Evolutionary conservation across 805 yeast genomes (phyloP).

Genomic region (Torulaspora microellipsoides): DNA sequence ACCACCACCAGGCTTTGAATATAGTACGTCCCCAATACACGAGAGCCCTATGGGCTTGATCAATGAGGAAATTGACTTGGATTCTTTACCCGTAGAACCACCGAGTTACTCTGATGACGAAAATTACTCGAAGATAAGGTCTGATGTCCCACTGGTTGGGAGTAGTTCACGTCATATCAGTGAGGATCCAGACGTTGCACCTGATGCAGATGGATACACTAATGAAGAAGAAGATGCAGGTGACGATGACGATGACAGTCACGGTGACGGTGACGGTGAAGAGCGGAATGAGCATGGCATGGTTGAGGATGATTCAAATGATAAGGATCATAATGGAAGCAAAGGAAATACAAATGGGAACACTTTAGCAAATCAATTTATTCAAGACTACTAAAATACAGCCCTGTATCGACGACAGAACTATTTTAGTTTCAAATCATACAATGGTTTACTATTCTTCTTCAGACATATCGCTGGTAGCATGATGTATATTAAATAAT

Average conservation of each 20-base stretch:
- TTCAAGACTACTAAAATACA: slow-evolving; percentile 6
- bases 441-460: too few relatives aligned
- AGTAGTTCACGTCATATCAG: slow-evolving; percentile 4
- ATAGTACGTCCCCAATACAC: slow-evolving; percentile 25
- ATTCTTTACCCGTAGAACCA: slow-evolving; percentile 37
- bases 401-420: too few relatives aligned
- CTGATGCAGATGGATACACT: slow-evolving; percentile 2
- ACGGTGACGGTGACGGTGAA: slow-evolving; percentile 13
- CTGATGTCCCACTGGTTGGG: slow-evolving; percentile 6
- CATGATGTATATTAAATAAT: too few relatives aligned
- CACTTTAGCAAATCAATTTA: slow-evolving; percentile 16
- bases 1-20: slow-evolving; percentile 38
- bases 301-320: slow-evolving; percentile 1
- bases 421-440: too few relatives aligned
- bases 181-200: slow-evolving; percentile 1
- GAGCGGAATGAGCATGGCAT: slow-evolving; percentile 12
- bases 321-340: slow-evolving; percentile 4
- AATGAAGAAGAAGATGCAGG: slow-evolving; percentile 5
- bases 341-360: slow-evolving; percentile 9
- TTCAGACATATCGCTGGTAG: too few relatives aligned
- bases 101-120: slow-evolving; percentile 35
- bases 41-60: neutral
- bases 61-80: slow-evolving; percentile 33
- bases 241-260: slow-evolving; percentile 1
- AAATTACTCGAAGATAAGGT: slow-evolving; percentile 1